These are phyloP conservation scores for Hymenotorrendiella dingleyae DNA, from an alignment of 2,329 filamentous ascomycete species.

Conservation along the genomic window DNA sequence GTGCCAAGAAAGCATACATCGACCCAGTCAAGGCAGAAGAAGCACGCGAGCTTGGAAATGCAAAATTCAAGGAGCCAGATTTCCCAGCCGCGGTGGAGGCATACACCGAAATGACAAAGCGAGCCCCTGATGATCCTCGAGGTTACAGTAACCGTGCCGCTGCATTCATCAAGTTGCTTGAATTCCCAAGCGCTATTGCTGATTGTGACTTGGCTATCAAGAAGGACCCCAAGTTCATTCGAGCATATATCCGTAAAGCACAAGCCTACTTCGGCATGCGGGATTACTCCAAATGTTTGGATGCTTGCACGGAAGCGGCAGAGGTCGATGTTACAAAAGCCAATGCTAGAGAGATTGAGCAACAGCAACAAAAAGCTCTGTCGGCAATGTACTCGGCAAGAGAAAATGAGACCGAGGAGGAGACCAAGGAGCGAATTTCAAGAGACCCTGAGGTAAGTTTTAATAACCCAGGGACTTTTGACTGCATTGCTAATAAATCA, in stretches of 20 bases:
- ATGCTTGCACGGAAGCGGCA: conserved; percentile 77
- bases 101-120: conserved; percentile 96
- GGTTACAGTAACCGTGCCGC: conserved; percentile 97
- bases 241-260: conserved; percentile 93
- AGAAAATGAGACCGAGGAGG: conserved; percentile 91
- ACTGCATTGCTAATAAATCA: conserved; percentile 12
- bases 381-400: conserved; percentile 83
- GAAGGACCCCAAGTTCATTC: conserved; percentile 86
- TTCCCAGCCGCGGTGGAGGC: conserved; percentile 93
- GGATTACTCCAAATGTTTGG: conserved; percentile 92
- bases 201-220: conserved; percentile 91
- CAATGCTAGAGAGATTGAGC: conserved; percentile 86
- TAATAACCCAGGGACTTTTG: not conserved
- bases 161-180: conserved; percentile 92
- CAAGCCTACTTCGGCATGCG: conserved; percentile 96
- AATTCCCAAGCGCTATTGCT: conserved; percentile 86
- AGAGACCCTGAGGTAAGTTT: conserved; percentile 77
- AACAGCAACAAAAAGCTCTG: conserved; percentile 89
- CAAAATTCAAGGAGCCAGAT: conserved; percentile 94
- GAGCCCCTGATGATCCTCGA: conserved; percentile 83
- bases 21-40: conserved; percentile 90
- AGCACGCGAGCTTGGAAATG: conserved; percentile 88
- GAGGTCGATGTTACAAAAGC: conserved; percentile 70
- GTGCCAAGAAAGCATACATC: conserved; percentile 73
- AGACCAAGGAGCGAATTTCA: conserved; percentile 87